A percentile compares a stretch with the other conserved stretches of the same genome.
Evolutionary conservation across 495 filamentous ascomycete species (phyloP).

Genomic region (Diplogelasinospora grovesii): DNA sequence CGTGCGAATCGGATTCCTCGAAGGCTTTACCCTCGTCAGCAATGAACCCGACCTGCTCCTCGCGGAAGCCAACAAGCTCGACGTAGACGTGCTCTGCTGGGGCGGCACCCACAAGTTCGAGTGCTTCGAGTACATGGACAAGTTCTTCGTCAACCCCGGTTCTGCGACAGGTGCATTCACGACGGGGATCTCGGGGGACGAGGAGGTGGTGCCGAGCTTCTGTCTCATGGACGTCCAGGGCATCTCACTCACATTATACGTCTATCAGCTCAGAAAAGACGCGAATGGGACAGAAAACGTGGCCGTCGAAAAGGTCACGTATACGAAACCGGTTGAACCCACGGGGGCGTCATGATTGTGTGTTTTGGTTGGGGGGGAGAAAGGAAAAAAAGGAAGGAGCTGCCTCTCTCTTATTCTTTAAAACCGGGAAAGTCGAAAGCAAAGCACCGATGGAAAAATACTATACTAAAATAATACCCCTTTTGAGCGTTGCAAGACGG

Average conservation of each 20-base stretch:
- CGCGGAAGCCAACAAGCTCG: constrained; percentile 90
- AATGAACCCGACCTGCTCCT: constrained; percentile 86
- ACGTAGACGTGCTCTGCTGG: constrained; percentile 95
- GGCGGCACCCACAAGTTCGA: constrained; percentile 97
- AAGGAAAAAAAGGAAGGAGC: not conserved
- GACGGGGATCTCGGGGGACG: constrained; percentile 54
- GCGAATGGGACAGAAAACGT: constrained; percentile 85
- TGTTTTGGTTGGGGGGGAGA: not conserved
- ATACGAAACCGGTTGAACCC: constrained; percentile 70
- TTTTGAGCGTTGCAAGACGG: too few relatives aligned
- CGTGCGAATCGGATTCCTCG: constrained; percentile 90
- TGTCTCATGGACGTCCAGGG: constrained; percentile 99
- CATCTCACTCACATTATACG: constrained; percentile 92
- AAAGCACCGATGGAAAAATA: too few relatives aligned
- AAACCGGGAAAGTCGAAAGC: too few relatives aligned
- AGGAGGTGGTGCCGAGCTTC: constrained; percentile 89
- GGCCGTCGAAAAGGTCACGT: constrained; percentile 95
- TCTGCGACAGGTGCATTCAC: constrained; percentile 82
- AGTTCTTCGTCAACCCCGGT: constrained; percentile 98
- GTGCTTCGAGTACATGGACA: constrained; percentile 96
- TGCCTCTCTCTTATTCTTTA: too few relatives aligned
- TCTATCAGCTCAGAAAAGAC: constrained; percentile 92
- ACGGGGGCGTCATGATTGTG: constrained; percentile 32
- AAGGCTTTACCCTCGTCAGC: constrained; percentile 91
- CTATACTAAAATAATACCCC: too few relatives aligned